Conservation (phyloP, 2,329 filamentous ascomycete species). For the Bipolaris sorokiniana region DNA sequence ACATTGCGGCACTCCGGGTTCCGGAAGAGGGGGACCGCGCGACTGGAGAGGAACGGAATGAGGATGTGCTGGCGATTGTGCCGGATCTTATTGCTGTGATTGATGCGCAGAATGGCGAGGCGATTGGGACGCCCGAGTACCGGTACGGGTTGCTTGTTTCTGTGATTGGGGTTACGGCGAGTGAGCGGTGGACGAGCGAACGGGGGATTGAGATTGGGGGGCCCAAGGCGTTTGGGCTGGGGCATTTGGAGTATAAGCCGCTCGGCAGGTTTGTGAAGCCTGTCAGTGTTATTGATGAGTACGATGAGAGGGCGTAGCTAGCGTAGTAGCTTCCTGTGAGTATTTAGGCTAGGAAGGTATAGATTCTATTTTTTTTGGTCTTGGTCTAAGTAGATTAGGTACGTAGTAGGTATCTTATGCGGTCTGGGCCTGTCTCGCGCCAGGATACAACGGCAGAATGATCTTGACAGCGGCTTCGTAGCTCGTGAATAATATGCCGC, state of each 20-base stretch:
- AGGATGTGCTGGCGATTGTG: constrained; percentile 55
- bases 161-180: constrained; percentile 62
- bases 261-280: constrained; percentile 61
- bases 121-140: constrained; percentile 62
- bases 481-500: constrained; percentile 69
- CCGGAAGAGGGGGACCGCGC: constrained; percentile 32
- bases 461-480: constrained; percentile 64
- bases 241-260: constrained; percentile 57
- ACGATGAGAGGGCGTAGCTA: constrained; percentile 25
- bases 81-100: constrained; percentile 59
- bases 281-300: constrained; percentile 61
- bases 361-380: too few relatives aligned
- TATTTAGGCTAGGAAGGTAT: too few relatives aligned
- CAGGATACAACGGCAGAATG: constrained; percentile 51
- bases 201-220: constrained; percentile 59
- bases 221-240: constrained; percentile 57
- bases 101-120: constrained; percentile 57
- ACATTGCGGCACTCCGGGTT: constrained; percentile 63
- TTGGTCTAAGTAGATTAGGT: too few relatives aligned
- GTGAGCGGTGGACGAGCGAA: constrained; percentile 60
- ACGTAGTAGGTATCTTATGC: constrained; percentile 13
- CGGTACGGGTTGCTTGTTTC: constrained; percentile 60
- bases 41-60: constrained; percentile 43
- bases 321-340: neutral
- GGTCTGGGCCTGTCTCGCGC: constrained; percentile 23